These are phyloP conservation scores for Nannochloris sp. DNA, from an alignment of 139 green algal genomes.

Conservation along the genomic window DNA sequence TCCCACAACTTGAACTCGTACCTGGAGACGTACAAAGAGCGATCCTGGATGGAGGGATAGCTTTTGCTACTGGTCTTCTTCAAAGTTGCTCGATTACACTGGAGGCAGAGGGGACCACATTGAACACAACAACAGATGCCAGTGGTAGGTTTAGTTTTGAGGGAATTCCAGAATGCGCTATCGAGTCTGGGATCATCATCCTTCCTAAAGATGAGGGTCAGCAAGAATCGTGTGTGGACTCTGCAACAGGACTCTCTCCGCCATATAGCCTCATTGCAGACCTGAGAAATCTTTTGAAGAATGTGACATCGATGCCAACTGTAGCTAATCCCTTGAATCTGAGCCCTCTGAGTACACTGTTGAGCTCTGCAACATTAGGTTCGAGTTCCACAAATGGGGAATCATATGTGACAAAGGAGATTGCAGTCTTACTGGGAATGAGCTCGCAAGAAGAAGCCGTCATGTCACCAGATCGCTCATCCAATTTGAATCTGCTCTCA, in stretches of 20 bases:
- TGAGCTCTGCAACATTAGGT: background rate
- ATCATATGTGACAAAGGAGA: background rate
- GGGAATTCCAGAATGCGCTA: slow-evolving; percentile 1
- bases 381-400: background rate
- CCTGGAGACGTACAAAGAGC: background rate
- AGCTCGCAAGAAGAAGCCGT: background rate
- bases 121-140: slow-evolving; percentile 5
- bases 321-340: background rate
- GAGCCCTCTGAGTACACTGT: background rate
- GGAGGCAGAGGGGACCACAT: background rate
- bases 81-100: slow-evolving; percentile 5
- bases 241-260: background rate
- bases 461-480: background rate
- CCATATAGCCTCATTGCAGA: slow-evolving; percentile 1
- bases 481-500: background rate
- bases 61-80: background rate
- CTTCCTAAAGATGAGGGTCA: background rate
- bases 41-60: slow-evolving; percentile 9
- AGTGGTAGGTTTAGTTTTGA: slow-evolving; percentile 4
- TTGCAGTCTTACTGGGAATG: background rate
- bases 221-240: background rate
- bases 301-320: background rate
- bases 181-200: background rate
- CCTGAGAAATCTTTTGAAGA: background rate
- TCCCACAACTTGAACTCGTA: too few species aligned